Conservation (phyloP, 768 basidiomycete species). For the Pisolithus orientalis region DNA sequence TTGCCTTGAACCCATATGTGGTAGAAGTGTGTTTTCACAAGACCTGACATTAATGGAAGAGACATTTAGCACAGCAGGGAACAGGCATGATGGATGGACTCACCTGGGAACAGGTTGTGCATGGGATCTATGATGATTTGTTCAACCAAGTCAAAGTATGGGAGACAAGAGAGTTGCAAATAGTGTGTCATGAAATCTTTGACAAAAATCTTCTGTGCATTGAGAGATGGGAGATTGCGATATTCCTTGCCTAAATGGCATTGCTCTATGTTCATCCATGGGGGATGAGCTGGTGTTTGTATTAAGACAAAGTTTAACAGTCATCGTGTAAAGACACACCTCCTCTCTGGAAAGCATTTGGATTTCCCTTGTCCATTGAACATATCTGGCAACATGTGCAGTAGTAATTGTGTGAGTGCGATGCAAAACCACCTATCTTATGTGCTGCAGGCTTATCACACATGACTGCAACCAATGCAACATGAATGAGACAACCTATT, state of each 20-base stretch:
- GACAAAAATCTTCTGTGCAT: too few species aligned
- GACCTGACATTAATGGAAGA: slow-evolving; percentile 3
- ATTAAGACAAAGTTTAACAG: not conserved
- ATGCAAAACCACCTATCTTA: too few species aligned
- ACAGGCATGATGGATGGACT: not conserved
- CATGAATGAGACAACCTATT: not conserved
- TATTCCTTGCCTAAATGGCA: too few species aligned
- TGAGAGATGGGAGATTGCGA: too few species aligned
- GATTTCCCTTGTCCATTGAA: too few species aligned
- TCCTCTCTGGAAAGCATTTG: too few species aligned
- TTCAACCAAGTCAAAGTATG: slow-evolving; percentile 22
- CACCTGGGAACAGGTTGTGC: slow-evolving; percentile 12
- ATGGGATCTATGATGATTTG: slow-evolving; percentile 28
- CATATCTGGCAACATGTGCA: too few species aligned
- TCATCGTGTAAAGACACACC: too few species aligned
- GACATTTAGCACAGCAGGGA: not conserved
- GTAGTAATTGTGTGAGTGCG: too few species aligned
- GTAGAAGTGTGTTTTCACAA: slow-evolving; percentile 22
- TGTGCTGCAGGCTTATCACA: too few species aligned
- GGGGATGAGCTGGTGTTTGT: not conserved
- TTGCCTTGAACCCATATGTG: slow-evolving; percentile 21
- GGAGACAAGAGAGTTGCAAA: slow-evolving; percentile 3
- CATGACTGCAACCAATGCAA: too few species aligned
- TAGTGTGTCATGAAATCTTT: too few species aligned
- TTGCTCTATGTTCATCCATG: slow-evolving; percentile 10